These are phyloP conservation scores for Penicilliopsis zonata DNA, from an alignment of 495 filamentous ascomycete species.

Conservation along the genomic window DNA sequence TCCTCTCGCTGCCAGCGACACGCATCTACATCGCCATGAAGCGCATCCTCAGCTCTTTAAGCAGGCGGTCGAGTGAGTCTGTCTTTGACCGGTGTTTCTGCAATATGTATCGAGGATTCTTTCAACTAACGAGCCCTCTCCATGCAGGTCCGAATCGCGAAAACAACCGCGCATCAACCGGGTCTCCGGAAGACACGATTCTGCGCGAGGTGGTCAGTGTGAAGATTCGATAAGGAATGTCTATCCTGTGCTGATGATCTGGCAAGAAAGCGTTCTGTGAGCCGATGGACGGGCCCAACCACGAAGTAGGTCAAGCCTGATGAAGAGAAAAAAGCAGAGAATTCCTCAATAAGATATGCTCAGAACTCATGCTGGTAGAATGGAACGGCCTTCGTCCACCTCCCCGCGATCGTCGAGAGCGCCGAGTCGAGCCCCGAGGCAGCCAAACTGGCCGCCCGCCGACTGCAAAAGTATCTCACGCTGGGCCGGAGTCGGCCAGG, in stretches of 20 bases:
- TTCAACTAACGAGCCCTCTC: not conserved
- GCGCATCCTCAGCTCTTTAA: constrained; percentile 27
- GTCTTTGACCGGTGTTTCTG: not conserved
- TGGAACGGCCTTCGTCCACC: constrained; percentile 81
- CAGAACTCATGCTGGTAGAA: too few relatives aligned
- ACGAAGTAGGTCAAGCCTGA: too few relatives aligned
- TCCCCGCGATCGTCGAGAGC: constrained; percentile 89
- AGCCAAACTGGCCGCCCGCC: constrained; percentile 60
- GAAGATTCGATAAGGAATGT: too few relatives aligned
- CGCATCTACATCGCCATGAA: constrained; percentile 22
- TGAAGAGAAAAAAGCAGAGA: too few relatives aligned
- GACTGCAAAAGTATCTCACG: constrained; percentile 72
- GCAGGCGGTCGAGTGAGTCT: constrained; percentile 12
- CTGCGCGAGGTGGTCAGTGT: constrained; percentile 39
- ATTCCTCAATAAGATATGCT: too few relatives aligned
- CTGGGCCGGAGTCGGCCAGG: constrained; percentile 49
- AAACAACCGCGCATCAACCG: too few relatives aligned
- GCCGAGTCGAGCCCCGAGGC: constrained; percentile 86
- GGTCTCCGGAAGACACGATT: constrained; percentile 35
- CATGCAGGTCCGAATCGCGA: constrained; percentile 10
- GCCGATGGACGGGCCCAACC: too few relatives aligned
- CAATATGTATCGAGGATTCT: not conserved
- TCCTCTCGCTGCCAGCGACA: not conserved
- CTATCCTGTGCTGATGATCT: too few relatives aligned
- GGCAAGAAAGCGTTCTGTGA: too few relatives aligned